Percentiles rank a stretch among this genome's conserved stretches.
Conservation (phyloP, 345 rosid species). For the Sisymbrium altissimum region DNA sequence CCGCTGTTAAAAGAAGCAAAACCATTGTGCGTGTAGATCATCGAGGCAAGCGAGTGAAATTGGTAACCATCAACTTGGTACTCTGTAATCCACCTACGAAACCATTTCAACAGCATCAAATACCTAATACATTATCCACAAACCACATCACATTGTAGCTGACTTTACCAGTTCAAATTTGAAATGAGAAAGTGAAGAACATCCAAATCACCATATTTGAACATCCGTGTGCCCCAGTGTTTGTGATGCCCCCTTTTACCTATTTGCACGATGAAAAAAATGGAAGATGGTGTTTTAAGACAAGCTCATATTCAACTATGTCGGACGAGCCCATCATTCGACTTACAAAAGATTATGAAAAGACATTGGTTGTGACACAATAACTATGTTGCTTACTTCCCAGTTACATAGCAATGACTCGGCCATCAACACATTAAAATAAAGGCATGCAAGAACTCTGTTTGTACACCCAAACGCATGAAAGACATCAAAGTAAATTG, state of each 20-base stretch:
- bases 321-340: background rate
- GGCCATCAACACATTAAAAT: background rate
- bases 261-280: conserved; percentile 29
- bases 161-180: conserved; percentile 84
- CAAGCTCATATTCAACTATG: background rate
- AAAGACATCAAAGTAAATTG: background rate
- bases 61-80: conserved; percentile 93
- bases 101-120: conserved; percentile 16
- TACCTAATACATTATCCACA: background rate
- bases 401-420: conserved; percentile 1
- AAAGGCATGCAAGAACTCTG: conserved; percentile 17
- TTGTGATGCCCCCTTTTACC: conserved; percentile 97
- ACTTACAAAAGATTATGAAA: background rate
- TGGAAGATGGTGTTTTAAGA: conserved; percentile 6
- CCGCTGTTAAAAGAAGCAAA: conserved; percentile 80
- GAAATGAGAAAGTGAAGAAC: conserved; percentile 88
- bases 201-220: conserved; percentile 86
- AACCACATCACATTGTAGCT: conserved; percentile 1
- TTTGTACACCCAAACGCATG: background rate
- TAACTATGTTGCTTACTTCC: background rate
- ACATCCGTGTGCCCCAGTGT: conserved; percentile 98
- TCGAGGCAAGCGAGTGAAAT: conserved; percentile 92
- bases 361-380: background rate
- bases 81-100: conserved; percentile 86
- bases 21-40: conserved; percentile 93